Conservation (phyloP, 208 protist genomes). For the Vickermania ingenoplastis region DNA sequence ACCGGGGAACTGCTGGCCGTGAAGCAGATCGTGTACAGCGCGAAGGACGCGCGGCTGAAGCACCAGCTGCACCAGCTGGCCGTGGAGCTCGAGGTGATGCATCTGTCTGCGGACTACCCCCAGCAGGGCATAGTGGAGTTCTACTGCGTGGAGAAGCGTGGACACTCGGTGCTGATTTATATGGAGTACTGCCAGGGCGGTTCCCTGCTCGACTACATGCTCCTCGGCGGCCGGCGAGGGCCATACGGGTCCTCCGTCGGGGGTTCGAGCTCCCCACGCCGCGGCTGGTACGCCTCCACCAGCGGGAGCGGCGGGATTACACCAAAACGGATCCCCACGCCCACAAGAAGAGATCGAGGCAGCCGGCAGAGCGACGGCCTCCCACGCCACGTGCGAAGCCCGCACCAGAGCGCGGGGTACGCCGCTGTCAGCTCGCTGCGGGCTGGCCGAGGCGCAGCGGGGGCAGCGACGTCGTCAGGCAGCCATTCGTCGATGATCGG, state of each 20-base stretch:
- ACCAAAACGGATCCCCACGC: neutral
- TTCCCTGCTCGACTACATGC: constrained; percentile 72
- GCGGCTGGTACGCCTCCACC: neutral
- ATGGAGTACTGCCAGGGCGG: constrained; percentile 85
- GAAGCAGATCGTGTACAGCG: constrained; percentile 77
- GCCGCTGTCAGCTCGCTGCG: neutral
- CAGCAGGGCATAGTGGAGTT: constrained; percentile 84
- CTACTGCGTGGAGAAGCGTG: constrained; percentile 69
- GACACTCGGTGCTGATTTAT: constrained; percentile 87
- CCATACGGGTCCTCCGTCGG: neutral
- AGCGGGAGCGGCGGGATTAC: neutral
- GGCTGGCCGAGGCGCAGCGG: neutral
- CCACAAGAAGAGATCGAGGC: too few species aligned
- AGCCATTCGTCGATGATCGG: neutral
- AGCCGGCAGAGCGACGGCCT: neutral
- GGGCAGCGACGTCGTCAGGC: neutral
- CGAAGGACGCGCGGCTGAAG: constrained; percentile 77
- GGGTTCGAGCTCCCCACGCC: neutral
- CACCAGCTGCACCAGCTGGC: constrained; percentile 56
- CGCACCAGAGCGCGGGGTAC: too few species aligned
- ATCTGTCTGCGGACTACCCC: constrained; percentile 43
- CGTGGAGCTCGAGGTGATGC: constrained; percentile 78
- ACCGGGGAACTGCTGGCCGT: constrained; percentile 68
- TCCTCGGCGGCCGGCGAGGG: constrained; percentile 3
- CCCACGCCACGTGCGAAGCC: neutral